Percentiles rank a stretch among this genome's conserved stretches.
Conservation (phyloP, 192 early-diverging fungal species). For the Umbelopsis sp. region DNA sequence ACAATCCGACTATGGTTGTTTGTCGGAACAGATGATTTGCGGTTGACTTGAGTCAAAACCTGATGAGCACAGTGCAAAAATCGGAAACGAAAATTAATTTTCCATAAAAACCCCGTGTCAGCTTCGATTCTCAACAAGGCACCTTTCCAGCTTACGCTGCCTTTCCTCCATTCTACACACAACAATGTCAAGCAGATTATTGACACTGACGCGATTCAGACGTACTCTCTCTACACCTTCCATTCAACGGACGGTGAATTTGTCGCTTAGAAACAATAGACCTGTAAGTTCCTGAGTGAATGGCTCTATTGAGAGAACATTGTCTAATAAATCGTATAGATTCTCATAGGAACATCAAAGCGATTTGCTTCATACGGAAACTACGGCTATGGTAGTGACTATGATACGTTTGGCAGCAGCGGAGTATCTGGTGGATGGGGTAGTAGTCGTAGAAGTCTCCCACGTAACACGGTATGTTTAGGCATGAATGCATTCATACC, state of each 20-base stretch:
- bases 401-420: conserved; percentile 37
- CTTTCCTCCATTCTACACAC: neutral
- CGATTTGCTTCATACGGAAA: conserved; percentile 25
- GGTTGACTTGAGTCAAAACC: neutral
- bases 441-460: conserved; percentile 38
- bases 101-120: neutral
- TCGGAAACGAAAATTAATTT: neutral
- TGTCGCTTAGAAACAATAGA: neutral
- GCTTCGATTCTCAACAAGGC: neutral
- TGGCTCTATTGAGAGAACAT: neutral
- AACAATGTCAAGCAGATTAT: conserved; percentile 1
- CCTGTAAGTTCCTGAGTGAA: neutral
- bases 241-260: neutral
- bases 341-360: conserved; percentile 9
- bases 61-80: neutral
- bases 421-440: conserved; percentile 32
- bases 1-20: neutral
- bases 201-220: conserved; percentile 8
- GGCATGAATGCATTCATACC: neutral
- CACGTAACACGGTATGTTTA: conserved; percentile 50
- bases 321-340: conserved; percentile 12
- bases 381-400: conserved; percentile 34
- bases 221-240: neutral
- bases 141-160: neutral
- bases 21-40: neutral